Percentiles rank a stretch among this genome's conserved stretches.
Conservation (phyloP, 257 asterid genomes). For the Oldenlandia corymbosa region DNA sequence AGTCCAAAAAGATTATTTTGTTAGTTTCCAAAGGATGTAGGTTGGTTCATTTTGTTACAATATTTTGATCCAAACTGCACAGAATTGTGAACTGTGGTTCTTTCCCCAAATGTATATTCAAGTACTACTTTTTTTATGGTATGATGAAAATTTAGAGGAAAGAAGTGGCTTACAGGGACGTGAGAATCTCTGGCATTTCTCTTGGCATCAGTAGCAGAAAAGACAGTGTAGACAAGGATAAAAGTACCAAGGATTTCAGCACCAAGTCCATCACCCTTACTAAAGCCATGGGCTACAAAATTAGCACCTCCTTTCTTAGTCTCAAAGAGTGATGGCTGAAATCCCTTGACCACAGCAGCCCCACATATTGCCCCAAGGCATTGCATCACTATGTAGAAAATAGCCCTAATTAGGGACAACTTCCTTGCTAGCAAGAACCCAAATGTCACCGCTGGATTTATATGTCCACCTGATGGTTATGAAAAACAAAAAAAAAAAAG, state of each 20-base stretch:
- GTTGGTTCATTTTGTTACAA: too few relatives aligned
- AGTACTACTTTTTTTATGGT: too few relatives aligned
- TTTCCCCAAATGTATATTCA: too few relatives aligned
- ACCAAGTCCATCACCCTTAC: slow-evolving; percentile 74
- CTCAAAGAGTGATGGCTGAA: slow-evolving; percentile 49
- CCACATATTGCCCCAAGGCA: slow-evolving; percentile 81
- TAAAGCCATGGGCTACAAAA: slow-evolving; percentile 52
- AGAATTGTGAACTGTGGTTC: too few relatives aligned
- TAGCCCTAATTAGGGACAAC: slow-evolving; percentile 59
- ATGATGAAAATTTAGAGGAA: not conserved
- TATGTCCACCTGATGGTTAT: slow-evolving; percentile 61
- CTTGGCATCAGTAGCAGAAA: slow-evolving; percentile 87
- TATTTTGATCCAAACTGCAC: too few relatives aligned
- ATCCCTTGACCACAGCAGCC: slow-evolving; percentile 76
- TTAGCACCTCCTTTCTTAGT: slow-evolving; percentile 61
- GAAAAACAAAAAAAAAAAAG: not conserved
- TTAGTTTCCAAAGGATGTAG: too few relatives aligned
- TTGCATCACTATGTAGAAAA: slow-evolving; percentile 75
- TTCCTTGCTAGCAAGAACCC: slow-evolving; percentile 75
- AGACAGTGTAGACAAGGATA: slow-evolving; percentile 72
- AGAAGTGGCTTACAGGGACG: slow-evolving; percentile 57
- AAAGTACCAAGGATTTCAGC: slow-evolving; percentile 80
- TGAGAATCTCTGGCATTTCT: slow-evolving; percentile 84
- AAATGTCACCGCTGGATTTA: slow-evolving; percentile 80
- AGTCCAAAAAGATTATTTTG: not conserved